phyloP scores from a whole-genome alignment of 441 rosid genomes.

The Brassica balearica region DNA sequence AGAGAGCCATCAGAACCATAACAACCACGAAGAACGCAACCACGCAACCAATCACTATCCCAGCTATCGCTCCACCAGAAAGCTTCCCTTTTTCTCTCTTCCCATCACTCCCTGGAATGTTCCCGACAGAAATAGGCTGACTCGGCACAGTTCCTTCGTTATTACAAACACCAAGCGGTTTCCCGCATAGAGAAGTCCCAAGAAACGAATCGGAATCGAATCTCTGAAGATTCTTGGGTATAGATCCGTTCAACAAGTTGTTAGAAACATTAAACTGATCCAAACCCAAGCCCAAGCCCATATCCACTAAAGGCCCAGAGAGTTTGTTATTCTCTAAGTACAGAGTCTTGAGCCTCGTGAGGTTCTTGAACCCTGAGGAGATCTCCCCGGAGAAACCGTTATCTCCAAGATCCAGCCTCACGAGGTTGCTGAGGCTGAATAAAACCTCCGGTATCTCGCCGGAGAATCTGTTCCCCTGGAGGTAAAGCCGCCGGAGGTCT shows the following conservation, averaged over 20 bases:
- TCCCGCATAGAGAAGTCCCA: constrained; percentile 83
- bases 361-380: constrained; percentile 60
- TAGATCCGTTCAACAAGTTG: constrained; percentile 78
- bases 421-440: constrained; percentile 62
- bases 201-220: constrained; percentile 60
- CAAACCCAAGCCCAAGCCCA: constrained; percentile 53
- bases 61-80: constrained; percentile 91
- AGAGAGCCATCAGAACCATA: constrained; percentile 61
- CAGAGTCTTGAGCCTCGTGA: constrained; percentile 73
- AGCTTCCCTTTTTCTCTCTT: constrained; percentile 52
- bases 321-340: constrained; percentile 70
- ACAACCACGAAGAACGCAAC: constrained; percentile 61
- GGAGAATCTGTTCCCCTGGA: constrained; percentile 81
- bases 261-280: constrained; percentile 84
- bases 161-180: constrained; percentile 57
- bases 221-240: constrained; percentile 55
- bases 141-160: constrained; percentile 55
- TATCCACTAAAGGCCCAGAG: constrained; percentile 65
- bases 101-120: constrained; percentile 41
- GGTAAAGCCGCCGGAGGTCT: constrained; percentile 66
- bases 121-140: constrained; percentile 53
- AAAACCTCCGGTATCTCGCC: constrained; percentile 79
- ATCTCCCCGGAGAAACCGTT: constrained; percentile 77
- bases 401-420: constrained; percentile 65
- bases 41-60: constrained; percentile 90